Evolutionary conservation across 2,329 filamentous ascomycete genomes (phyloP), one percentile per base, ranked within the genome.

Genomic region (Aschersonia sp.): DNA sequence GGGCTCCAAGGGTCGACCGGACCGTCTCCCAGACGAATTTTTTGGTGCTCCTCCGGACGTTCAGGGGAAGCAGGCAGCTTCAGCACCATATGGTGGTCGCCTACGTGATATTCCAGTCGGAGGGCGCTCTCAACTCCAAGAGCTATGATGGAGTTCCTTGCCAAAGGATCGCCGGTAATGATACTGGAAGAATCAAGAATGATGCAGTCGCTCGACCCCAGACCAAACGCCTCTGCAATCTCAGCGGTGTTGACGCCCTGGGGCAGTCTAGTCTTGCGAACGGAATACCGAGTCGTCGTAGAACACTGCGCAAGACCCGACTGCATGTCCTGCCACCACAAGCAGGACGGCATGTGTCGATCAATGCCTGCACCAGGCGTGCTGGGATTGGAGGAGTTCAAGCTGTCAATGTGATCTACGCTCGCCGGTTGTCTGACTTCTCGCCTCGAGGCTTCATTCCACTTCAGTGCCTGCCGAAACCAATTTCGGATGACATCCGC

Each of bases 111-210:
- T 54, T 80, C 73, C n/a, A 84, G 57, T 5, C 71, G 73, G 51
- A 75, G 54, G 0, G 79, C 73, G 35, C 75, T 63, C 12, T 72
- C 70, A 1, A 83, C 72, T 7, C 81, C 72, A 1, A 88, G 65
- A 0, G 81, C 85, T 47, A 94, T 74, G 53, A 94, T 86, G 58
- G 83, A 89, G 59, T 79, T 85, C 44, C 79, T 70, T 40, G 68
- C 68, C 50, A 66, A 59, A 10, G 61, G 66, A 44, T 65, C 62
- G 9, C 63, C 61, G 43, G 63, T 72, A 60, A 61, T 61, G 5
- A 71, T 74, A 54, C 75, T 82, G 2, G 77, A 74, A 9, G 76
- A 80, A 55, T 81, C 80, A 20, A 80, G 64, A 46, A 84, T 59
- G 52, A 83, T 71, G 52, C 72, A 64, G 45, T 80, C 71, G 40